Conservation (phyloP, 768 basidiomycete species). For the Tulasnella sp. region DNA sequence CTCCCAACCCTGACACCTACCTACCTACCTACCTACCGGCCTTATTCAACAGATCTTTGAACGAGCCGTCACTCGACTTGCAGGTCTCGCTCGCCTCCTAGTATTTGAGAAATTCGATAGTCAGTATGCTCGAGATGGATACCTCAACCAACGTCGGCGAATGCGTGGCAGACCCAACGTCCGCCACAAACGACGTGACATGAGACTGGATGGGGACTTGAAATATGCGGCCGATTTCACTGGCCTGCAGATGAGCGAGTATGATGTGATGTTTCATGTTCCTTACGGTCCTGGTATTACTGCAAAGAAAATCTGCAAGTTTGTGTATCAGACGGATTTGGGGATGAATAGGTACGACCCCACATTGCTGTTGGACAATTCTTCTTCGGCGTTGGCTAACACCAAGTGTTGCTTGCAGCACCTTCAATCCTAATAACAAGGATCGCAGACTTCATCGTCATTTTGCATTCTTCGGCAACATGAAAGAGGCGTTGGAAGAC, state of each 20-base stretch:
- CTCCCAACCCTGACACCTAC: background rate
- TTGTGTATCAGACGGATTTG: constrained; percentile 49
- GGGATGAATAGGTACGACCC: constrained; percentile 17
- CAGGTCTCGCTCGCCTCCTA: constrained; percentile 54
- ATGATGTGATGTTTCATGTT: constrained; percentile 50
- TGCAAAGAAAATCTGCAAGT: constrained; percentile 46
- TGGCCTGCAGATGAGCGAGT: constrained; percentile 49
- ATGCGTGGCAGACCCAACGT: constrained; percentile 44
- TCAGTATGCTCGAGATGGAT: constrained; percentile 39
- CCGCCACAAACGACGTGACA: constrained; percentile 31
- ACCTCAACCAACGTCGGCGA: constrained; percentile 41
- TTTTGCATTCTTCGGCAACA: constrained; percentile 54
- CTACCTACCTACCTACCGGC: background rate
- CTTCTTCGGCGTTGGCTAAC: background rate
- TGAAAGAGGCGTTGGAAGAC: constrained; percentile 50
- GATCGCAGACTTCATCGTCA: constrained; percentile 53
- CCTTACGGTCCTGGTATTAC: constrained; percentile 57
- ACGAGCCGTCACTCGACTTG: constrained; percentile 48
- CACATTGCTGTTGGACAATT: background rate
- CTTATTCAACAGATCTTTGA: constrained; percentile 44
- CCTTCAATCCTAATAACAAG: constrained; percentile 58
- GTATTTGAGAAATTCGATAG: constrained; percentile 50
- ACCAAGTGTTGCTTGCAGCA: constrained; percentile 29
- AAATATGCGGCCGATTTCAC: constrained; percentile 39
- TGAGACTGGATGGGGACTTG: constrained; percentile 48